Base-by-base conservation (phyloP, 176 grass and related monocot species). In the Saccharum officinarum region DNA sequence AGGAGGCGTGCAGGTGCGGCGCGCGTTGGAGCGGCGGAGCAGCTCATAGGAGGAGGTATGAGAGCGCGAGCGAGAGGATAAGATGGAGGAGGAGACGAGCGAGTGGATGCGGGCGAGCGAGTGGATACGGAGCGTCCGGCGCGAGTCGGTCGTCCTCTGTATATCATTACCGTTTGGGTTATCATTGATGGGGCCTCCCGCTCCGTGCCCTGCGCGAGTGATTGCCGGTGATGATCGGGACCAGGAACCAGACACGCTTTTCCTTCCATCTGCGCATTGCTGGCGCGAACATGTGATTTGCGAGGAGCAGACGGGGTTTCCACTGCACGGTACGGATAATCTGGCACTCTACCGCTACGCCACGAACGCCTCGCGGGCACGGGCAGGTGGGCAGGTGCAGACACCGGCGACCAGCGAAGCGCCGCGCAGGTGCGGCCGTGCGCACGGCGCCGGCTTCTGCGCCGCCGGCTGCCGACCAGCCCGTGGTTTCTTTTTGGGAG, bases 201-300 rank as follows among this genome's bases (percentile, higher is more conserved):
- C n/a, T n/a, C n/a, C n/a, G n/a, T 26, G 54, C n/a, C 8, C n/a
- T 49, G 47, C 47, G 47, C 46, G 20, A 79, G 26, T 69, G 89
- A 80, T 70, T 41, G 69, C 80, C 71, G 71, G 45, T 31, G n/a
- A 87, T 75, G 85, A 80, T 84, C 72, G 59, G 81, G 80, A 87
- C 89, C 89, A 80, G 69, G 57, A 30, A 75, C 67, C 84, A 55
- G 82, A 52, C 59, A 36, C 26, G 10, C n/a, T 47, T 12, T 3
- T 28, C 28, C 28, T 42, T 10, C 59, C 59, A 54, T 31, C 31
- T 31, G 70, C 63, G 4, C 75, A 20, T n/a, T 11, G 15, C 67
- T 80, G 89, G n/a, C 68, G 45, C 36, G 12, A 37, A n/a, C 60
- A 61, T 79, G 79, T 79, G 80, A 60, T 83, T 59, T 31, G 36